These are phyloP conservation scores for Fusarium sp. DNA, from an alignment of 2,329 filamentous ascomycete species.

Conservation along the genomic window DNA sequence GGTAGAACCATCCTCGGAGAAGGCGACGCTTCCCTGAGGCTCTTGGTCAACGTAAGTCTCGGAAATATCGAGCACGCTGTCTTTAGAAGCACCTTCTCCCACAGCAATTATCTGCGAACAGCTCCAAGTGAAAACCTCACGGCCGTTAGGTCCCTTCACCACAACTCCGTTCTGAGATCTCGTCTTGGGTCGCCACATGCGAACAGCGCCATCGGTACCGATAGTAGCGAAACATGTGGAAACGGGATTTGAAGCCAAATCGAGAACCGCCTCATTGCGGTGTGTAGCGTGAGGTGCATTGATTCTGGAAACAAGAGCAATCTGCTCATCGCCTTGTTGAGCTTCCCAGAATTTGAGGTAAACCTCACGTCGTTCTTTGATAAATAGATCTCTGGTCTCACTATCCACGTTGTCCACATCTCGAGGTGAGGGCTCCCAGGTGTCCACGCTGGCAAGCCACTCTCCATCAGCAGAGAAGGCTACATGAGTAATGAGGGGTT, in stretches of 20 bases:
- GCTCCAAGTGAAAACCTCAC: constrained; percentile 78
- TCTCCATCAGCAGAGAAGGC: constrained; percentile 82
- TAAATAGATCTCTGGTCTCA: constrained; percentile 59
- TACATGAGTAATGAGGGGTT: constrained; percentile 82
- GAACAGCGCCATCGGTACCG: constrained; percentile 81
- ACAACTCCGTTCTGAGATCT: constrained; percentile 76
- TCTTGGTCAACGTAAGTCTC: constrained; percentile 49
- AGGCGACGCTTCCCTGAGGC: constrained; percentile 75
- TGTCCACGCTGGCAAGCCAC: constrained; percentile 93
- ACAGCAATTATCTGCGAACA: constrained; percentile 71
- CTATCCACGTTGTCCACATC: constrained; percentile 68
- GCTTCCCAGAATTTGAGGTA: constrained; percentile 92
- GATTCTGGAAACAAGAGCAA: constrained; percentile 84
- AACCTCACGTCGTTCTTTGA: constrained; percentile 73
- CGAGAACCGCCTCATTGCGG: constrained; percentile 72
- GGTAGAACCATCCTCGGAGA: constrained; percentile 86
- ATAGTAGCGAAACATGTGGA: constrained; percentile 83
- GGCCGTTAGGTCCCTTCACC: constrained; percentile 68
- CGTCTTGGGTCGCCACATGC: constrained; percentile 83
- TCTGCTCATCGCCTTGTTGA: constrained; percentile 66
- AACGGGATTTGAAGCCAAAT: constrained; percentile 77
- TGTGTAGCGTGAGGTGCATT: constrained; percentile 80
- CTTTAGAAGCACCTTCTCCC: constrained; percentile 62
- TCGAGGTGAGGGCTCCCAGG: constrained; percentile 81
- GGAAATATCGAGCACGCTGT: constrained; percentile 49